Evolutionary conservation across 1,139 yeast genomes (phyloP), one percentile per base, ranked within the genome.

Genomic region (Neolecta irregularis): DNA sequence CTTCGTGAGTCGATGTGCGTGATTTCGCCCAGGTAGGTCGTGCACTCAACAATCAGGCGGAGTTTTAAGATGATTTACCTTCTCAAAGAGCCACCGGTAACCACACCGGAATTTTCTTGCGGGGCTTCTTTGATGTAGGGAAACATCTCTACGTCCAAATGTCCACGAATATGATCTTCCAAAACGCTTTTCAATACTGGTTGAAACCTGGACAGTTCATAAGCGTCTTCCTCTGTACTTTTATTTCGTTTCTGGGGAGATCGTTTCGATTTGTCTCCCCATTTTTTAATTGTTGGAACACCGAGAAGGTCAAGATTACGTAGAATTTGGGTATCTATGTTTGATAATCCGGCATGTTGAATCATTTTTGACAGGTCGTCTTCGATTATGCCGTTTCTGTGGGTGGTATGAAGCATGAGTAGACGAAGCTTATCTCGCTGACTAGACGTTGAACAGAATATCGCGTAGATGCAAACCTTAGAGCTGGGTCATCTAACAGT

Each of bases 71-170:
- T 19, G 17, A 22, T 24, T 5, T 32, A 32, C 24, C 28, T 33
- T 3, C 34, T 35, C 17, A 33, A 35, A 24, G 30, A 24, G 16
- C 34, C 23, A 8, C 19, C n/a, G 8, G 26, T 21, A 17, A 63
- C 61, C 24, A 67, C 74, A 18, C 70, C 74, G 36, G 17, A 9
- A 12, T 67, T 72, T 32, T 67, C 60, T 17, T 61, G 55, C 1
- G 92, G 92, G 50, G 74, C 74, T 45, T 78, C 92, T 44, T 81
- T 70, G 35, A 72, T 68, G 48, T 73, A 80, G 1, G 93, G 93
- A 54, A 80, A 83, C 51, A 60, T 54, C 7, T 57, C 60, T 37
- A 67, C 67, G 40, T 71, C 76, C 40, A 74, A 56, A 36, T 62
- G 64, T 44, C 67, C 65, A 38, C 55, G 55, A 16, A 65, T 57